phyloP scores from a whole-genome alignment of 805 yeast species.

The Nematodospora valgi region DNA sequence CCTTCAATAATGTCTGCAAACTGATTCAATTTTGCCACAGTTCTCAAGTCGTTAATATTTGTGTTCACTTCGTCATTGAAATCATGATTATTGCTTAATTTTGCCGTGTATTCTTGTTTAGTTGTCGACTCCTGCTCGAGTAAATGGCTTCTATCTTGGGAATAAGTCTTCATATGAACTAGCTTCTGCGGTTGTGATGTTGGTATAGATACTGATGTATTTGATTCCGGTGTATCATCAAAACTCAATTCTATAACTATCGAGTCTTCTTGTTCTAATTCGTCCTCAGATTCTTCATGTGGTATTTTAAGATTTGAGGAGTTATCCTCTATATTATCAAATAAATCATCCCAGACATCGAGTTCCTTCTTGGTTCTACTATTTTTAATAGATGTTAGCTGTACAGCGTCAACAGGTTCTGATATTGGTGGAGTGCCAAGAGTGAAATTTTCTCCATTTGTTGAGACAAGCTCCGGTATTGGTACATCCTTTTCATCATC shows the following conservation, averaged over 20 bases:
- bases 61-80: constrained; percentile 4
- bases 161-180: constrained; percentile 12
- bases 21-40: constrained; percentile 10
- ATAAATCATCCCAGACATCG: constrained; percentile 15
- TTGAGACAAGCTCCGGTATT: no score
- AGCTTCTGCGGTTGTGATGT: background rate
- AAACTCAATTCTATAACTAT: background rate
- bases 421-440: no score
- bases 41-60: constrained; percentile 18
- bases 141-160: constrained; percentile 15
- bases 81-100: constrained; percentile 7
- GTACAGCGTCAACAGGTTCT: no score
- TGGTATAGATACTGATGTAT: background rate
- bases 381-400: no score
- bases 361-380: no score
- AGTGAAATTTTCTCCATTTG: no score
- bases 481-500: no score
- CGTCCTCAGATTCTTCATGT: background rate
- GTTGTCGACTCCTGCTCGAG: constrained; percentile 9
- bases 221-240: background rate
- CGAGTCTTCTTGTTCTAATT: background rate
- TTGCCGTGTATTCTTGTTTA: constrained; percentile 1
- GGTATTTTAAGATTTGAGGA: background rate
- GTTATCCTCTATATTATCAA: constrained; percentile 13
- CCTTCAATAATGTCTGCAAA: constrained; percentile 13